These are phyloP conservation scores for Ogataea methanolica DNA, from an alignment of 805 yeast species.

Conservation along the genomic window DNA sequence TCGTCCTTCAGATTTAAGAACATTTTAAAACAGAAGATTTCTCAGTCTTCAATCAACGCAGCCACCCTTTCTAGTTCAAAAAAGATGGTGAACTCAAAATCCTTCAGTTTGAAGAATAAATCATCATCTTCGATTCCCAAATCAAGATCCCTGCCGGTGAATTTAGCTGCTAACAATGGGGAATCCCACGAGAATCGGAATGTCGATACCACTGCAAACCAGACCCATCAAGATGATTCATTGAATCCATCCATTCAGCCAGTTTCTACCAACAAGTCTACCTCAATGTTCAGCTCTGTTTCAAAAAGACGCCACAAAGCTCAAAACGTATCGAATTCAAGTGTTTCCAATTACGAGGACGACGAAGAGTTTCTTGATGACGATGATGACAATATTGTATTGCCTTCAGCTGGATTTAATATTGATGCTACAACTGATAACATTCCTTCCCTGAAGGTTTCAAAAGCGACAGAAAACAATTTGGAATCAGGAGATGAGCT, in stretches of 20 bases:
- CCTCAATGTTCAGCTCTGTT: background rate
- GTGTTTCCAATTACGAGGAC: background rate
- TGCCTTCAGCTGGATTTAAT: background rate
- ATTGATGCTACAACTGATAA: background rate
- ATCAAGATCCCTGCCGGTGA: slow-evolving; percentile 6
- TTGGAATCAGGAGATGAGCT: background rate
- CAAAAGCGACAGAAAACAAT: background rate
- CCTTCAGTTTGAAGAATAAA: background rate
- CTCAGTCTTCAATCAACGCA: slow-evolving; percentile 5
- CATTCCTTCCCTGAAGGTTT: background rate
- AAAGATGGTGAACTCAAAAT: background rate
- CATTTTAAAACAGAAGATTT: slow-evolving; percentile 7
- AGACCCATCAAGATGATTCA: background rate
- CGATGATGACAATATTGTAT: background rate
- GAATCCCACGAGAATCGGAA: too few relatives aligned
- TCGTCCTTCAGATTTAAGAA: slow-evolving; percentile 9
- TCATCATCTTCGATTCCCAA: background rate
- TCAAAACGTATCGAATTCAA: background rate
- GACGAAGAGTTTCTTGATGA: background rate
- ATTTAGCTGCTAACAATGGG: slow-evolving; percentile 2
- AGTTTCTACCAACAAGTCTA: background rate
- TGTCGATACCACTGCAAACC: background rate
- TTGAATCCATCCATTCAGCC: background rate
- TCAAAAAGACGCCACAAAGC: background rate
- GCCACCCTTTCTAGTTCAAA: background rate